Evolutionary conservation across 345 rosid genomes (phyloP).

Genomic region (Populus pruinosa): DNA sequence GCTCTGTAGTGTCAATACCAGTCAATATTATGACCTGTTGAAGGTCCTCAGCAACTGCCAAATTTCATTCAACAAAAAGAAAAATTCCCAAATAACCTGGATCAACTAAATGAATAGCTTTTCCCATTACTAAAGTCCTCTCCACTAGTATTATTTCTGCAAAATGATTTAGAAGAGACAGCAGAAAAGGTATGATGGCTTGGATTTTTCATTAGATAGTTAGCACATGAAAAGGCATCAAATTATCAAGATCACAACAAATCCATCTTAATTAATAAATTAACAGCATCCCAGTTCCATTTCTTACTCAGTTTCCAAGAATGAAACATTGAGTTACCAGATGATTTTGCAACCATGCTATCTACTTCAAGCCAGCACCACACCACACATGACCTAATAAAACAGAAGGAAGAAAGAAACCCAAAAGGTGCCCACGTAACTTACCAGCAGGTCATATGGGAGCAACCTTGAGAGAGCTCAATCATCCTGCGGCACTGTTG

Average conservation of each 20-base stretch:
- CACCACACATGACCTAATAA: background rate
- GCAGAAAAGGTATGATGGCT: background rate
- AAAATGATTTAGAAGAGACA: background rate
- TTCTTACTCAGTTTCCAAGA: background rate
- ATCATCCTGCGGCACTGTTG: conserved; percentile 90
- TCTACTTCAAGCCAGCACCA: background rate
- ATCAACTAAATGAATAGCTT: background rate
- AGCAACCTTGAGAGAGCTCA: conserved; percentile 88
- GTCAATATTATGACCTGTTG: background rate
- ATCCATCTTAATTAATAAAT: background rate
- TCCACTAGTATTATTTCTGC: background rate
- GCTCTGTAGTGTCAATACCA: background rate
- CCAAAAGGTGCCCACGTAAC: conserved; percentile 3
- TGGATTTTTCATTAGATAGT: background rate
- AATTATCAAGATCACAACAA: background rate
- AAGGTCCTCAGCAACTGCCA: background rate
- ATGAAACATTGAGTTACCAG: background rate
- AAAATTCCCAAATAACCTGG: background rate
- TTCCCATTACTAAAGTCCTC: background rate
- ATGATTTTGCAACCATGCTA: background rate
- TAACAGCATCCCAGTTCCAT: background rate
- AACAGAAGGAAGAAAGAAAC: background rate
- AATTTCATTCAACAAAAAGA: background rate
- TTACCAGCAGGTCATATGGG: conserved; percentile 97
- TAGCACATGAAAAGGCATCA: background rate